phyloP scores from a whole-genome alignment of 257 asterid species.

The Thymus mandschuricus region DNA sequence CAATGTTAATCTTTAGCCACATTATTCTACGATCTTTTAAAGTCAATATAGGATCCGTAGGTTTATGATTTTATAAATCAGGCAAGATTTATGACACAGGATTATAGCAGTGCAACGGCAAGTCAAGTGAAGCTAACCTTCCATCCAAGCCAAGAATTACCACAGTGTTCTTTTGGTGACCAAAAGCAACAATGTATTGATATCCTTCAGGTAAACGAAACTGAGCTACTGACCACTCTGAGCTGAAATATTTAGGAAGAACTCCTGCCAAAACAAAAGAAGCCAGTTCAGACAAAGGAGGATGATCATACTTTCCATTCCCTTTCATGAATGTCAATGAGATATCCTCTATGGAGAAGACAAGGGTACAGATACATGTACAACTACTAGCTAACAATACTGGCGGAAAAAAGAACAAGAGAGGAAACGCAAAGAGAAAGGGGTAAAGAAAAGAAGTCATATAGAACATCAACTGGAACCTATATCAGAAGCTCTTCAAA shows the following conservation, averaged over 20 bases:
- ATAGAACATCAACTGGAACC: constrained; percentile 9
- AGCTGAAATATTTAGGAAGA: constrained; percentile 92
- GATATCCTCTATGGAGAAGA: background rate
- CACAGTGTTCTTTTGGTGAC: constrained; percentile 84
- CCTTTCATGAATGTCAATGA: constrained; percentile 15
- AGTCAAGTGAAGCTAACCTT: constrained; percentile 52
- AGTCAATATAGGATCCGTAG: background rate
- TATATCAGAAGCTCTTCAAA: background rate
- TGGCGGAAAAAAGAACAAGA: background rate
- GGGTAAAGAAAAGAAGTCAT: background rate
- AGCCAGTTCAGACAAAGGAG: constrained; percentile 8
- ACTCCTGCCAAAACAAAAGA: constrained; percentile 56
- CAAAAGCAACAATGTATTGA: constrained; percentile 80
- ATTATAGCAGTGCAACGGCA: background rate
- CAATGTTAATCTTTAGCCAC: background rate
- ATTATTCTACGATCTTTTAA: background rate
- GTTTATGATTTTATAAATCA: background rate
- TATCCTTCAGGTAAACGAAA: constrained; percentile 87
- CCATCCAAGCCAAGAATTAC: constrained; percentile 95
- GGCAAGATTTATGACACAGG: background rate
- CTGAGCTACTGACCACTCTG: constrained; percentile 97
- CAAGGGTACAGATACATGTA: background rate
- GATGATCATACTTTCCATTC: background rate
- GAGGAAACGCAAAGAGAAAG: background rate
- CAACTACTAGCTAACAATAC: background rate